Percentiles rank a stretch among this genome's conserved stretches.
phyloP scores from a whole-genome alignment of 164 flowering plant genomes.

The Umbilicus rupestris region DNA sequence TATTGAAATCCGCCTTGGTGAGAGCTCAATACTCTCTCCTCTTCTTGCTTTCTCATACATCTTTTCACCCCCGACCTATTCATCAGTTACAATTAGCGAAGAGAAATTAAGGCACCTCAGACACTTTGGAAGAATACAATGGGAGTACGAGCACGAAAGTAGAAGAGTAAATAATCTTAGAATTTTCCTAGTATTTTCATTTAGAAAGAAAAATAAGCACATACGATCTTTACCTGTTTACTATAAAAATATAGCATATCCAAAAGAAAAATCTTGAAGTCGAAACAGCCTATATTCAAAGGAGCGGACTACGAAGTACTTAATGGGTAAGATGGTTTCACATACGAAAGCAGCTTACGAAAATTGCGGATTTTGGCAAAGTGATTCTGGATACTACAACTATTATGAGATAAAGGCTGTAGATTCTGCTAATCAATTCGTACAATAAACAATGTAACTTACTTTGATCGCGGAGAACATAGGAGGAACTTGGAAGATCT shows the following conservation, averaged over 20 bases:
- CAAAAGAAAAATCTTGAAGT: no score
- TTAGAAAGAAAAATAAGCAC: no score
- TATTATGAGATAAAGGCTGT: not conserved
- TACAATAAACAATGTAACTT: slow-evolving; percentile 18
- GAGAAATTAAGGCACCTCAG: slow-evolving; percentile 9
- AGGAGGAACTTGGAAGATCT: slow-evolving; percentile 98
- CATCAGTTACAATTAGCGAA: slow-evolving; percentile 1
- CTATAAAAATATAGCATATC: no score
- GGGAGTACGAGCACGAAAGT: no score
- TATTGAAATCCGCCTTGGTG: slow-evolving; percentile 80
- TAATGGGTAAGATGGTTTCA: not conserved
- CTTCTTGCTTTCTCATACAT: slow-evolving; percentile 98
- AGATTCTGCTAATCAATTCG: not conserved
- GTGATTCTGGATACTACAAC: not conserved
- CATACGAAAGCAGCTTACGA: not conserved
- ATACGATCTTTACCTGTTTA: no score
- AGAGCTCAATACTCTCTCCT: slow-evolving; percentile 88
- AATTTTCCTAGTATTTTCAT: no score
- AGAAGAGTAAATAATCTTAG: not conserved
- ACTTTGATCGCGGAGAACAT: slow-evolving; percentile 99
- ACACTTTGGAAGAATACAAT: not conserved
- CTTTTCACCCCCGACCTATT: slow-evolving; percentile 91
- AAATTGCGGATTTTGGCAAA: not conserved
- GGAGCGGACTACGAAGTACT: not conserved
- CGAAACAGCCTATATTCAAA: not conserved